These are phyloP conservation scores for Paramecium octaurelia DNA, from an alignment of 73 alveolate genomes.

Conservation along the genomic window DNA sequence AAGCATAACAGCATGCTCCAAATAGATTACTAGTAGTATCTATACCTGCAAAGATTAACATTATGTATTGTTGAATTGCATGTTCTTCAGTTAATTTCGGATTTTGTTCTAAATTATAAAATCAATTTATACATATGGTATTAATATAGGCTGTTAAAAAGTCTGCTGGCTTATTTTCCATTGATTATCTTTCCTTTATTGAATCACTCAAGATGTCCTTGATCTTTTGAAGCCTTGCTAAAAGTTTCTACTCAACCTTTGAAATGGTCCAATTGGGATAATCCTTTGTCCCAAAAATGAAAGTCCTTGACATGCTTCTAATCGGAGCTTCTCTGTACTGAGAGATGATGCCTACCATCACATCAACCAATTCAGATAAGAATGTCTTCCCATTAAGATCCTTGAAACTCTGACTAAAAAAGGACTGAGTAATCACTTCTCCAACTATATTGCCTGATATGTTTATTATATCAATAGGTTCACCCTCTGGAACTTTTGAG, in stretches of 20 bases:
- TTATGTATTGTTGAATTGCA: conserved; percentile 13
- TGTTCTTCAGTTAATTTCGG: conserved; percentile 25
- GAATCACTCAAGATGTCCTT: neutral
- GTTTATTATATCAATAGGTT: neutral
- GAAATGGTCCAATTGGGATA: neutral
- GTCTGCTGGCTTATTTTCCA: neutral
- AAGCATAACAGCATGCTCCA: conserved; percentile 38
- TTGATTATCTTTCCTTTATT: neutral
- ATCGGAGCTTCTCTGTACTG: neutral
- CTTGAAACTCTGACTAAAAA: neutral
- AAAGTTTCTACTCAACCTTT: neutral
- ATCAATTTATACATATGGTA: neutral
- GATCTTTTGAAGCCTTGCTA: neutral
- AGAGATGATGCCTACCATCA: neutral
- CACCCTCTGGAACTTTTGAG: neutral
- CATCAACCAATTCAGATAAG: neutral
- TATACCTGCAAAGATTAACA: conserved; percentile 15
- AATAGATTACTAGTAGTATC: conserved; percentile 48
- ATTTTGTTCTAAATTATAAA: neutral
- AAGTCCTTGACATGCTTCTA: neutral
- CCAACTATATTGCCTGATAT: neutral
- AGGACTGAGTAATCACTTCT: neutral
- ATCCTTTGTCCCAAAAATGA: neutral
- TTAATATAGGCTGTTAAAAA: neutral
- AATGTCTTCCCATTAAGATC: neutral